Evolutionary conservation across 805 yeast genomes (phyloP).

Genomic region (Saccharomycopsis capsularis): DNA sequence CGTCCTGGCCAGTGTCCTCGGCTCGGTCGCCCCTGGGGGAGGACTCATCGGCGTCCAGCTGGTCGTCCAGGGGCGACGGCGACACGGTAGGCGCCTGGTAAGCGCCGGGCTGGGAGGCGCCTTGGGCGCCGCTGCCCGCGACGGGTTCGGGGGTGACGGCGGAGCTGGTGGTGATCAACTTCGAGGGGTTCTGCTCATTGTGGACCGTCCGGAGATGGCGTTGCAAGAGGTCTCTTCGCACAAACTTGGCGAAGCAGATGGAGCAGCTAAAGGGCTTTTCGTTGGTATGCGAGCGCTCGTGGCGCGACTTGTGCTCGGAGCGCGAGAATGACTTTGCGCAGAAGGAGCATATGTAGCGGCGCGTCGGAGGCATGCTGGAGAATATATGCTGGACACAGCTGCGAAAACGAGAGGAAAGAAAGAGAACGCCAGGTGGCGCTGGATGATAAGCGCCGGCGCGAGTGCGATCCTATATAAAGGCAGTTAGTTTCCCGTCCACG

Average conservation of each 20-base stretch:
- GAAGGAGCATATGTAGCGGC: slow-evolving; percentile 69
- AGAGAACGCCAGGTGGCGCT: too few species aligned
- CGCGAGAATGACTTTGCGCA: slow-evolving; percentile 79
- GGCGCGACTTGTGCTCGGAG: slow-evolving; percentile 70
- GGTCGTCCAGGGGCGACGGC: not conserved
- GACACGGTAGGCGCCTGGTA: not conserved
- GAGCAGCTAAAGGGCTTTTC: slow-evolving; percentile 74
- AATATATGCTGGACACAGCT: not conserved
- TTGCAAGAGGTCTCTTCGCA: slow-evolving; percentile 67
- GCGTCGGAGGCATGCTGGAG: slow-evolving; percentile 34
- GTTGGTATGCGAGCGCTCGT: slow-evolving; percentile 73
- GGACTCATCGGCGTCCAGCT: not conserved
- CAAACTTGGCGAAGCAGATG: slow-evolving; percentile 65
- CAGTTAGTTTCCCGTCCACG: too few species aligned
- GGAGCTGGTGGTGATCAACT: slow-evolving; percentile 9
- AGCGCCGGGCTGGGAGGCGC: not conserved
- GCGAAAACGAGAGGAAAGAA: not conserved
- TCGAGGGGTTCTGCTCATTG: slow-evolving; percentile 21
- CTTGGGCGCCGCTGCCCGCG: not conserved
- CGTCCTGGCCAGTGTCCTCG: not conserved
- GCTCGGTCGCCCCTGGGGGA: not conserved
- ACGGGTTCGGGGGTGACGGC: not conserved
- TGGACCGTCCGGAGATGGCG: slow-evolving; percentile 79
- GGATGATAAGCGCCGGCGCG: too few species aligned
- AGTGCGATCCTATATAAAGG: too few species aligned